Percentiles rank a stretch among this genome's conserved stretches.
These are phyloP conservation scores for Pythium aristosporum DNA, from an alignment of 352 stramenopile genomes.

Conservation along the genomic window DNA sequence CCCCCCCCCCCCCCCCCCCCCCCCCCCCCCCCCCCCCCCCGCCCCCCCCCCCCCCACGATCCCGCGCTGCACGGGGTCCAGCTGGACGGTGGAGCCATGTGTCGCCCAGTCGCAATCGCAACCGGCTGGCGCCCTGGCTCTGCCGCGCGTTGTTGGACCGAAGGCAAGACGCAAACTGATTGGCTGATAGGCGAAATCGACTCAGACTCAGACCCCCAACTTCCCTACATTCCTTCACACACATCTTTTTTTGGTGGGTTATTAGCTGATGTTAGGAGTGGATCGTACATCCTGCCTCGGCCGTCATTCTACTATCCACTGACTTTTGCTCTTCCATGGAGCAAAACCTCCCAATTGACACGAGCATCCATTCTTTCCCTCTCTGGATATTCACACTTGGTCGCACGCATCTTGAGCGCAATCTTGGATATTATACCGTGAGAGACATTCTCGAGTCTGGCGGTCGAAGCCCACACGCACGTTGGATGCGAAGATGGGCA, in stretches of 20 bases:
- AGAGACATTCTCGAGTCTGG: background rate
- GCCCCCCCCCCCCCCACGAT: no score
- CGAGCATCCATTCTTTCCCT: background rate
- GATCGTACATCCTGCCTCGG: background rate
- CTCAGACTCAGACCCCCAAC: slow-evolving; percentile 18
- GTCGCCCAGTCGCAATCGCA: slow-evolving; percentile 23
- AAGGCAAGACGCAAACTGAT: slow-evolving; percentile 1
- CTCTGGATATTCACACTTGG: background rate
- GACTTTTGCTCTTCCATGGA: background rate
- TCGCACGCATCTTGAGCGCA: background rate
- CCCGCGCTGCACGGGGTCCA: no score
- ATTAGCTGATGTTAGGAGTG: background rate
- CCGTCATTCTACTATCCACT: background rate
- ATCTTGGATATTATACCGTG: no score
- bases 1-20: no score
- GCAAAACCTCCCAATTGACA: background rate
- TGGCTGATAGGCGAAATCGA: background rate
- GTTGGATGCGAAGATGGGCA: background rate
- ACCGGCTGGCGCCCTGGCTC: slow-evolving; percentile 24
- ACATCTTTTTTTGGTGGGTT: background rate
- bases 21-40: no score
- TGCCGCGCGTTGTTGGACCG: slow-evolving; percentile 6
- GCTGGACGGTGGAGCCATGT: slow-evolving; percentile 25
- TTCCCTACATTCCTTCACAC: background rate
- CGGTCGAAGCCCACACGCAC: background rate